A percentile compares a stretch with the other conserved stretches of the same genome.
These are phyloP conservation scores for Pythium periplocum DNA, from an alignment of 352 stramenopile genomes.

Conservation along the genomic window DNA sequence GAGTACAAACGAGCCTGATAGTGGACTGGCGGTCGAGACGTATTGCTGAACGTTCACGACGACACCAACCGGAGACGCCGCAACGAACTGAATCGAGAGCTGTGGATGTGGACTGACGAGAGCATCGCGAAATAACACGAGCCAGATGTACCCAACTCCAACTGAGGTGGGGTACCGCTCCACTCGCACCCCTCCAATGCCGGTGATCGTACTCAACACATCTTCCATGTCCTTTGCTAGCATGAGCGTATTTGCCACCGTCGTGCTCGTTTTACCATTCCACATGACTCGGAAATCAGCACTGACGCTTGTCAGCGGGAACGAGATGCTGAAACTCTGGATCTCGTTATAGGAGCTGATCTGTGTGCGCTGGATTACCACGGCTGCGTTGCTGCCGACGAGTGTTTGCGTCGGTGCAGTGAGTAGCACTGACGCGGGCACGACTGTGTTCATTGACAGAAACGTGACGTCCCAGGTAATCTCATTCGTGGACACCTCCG, in stretches of 20 bases:
- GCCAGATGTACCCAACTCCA: constrained; percentile 26
- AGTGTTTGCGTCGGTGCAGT: constrained; percentile 9
- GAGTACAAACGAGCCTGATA: constrained; percentile 53
- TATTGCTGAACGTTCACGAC: constrained; percentile 20
- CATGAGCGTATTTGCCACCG: constrained; percentile 21
- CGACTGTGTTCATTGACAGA: constrained; percentile 9
- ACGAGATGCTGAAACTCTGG: constrained; percentile 36
- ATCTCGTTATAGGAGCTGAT: constrained; percentile 26
- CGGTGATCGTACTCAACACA: constrained; percentile 26
- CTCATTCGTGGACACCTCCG: constrained; percentile 2
- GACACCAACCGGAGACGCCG: constrained; percentile 17
- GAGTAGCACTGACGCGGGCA: no score
- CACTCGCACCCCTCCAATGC: constrained; percentile 24
- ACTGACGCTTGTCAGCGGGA: constrained; percentile 10
- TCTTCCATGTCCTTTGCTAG: constrained; percentile 25
- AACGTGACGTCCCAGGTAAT: constrained; percentile 35
- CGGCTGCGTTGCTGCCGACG: constrained; percentile 15
- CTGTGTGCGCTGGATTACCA: constrained; percentile 13
- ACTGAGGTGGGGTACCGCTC: constrained; percentile 25
- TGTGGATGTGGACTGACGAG: constrained; percentile 2
- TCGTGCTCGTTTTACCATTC: constrained; percentile 24
- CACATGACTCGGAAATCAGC: constrained; percentile 32
- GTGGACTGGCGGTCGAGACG: constrained; percentile 16
- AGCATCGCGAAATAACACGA: constrained; percentile 24
- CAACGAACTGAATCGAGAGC: constrained; percentile 26